Conservation (phyloP, 2,329 filamentous ascomycete genomes). For the Atkinsonella texensis region DNA sequence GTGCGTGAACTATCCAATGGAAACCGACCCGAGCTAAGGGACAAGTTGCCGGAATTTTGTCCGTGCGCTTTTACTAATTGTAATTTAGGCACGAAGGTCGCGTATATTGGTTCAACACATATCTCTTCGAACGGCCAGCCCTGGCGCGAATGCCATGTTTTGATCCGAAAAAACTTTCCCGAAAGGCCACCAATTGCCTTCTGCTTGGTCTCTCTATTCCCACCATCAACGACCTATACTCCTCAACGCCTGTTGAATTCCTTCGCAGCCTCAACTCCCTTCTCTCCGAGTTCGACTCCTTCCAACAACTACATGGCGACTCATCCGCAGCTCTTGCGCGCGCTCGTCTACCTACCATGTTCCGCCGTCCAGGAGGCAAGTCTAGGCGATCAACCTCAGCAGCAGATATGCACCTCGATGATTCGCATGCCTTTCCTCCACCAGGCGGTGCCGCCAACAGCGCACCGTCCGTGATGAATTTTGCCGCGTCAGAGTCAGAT, state of each 20-base stretch:
- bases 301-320: slow-evolving; percentile 75
- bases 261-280: slow-evolving; percentile 76
- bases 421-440: slow-evolving; percentile 16
- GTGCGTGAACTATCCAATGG: slow-evolving; percentile 37
- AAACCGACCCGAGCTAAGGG: no score
- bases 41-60: not conserved
- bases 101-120: slow-evolving; percentile 96
- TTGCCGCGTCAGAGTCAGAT: slow-evolving; percentile 49
- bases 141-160: slow-evolving; percentile 76
- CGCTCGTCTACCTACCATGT: slow-evolving; percentile 73
- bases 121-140: slow-evolving; percentile 78
- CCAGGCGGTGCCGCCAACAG: slow-evolving; percentile 18
- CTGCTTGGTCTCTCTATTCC: slow-evolving; percentile 87
- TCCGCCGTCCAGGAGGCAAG: slow-evolving; percentile 54
- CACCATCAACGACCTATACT: slow-evolving; percentile 77
- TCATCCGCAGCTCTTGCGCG: slow-evolving; percentile 65
- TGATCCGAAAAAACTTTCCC: slow-evolving; percentile 69
- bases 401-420: slow-evolving; percentile 26
- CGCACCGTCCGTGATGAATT: slow-evolving; percentile 37
- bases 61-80: not conserved
- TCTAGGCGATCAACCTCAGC: slow-evolving; percentile 41
- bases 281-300: slow-evolving; percentile 84
- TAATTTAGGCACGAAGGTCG: slow-evolving; percentile 69
- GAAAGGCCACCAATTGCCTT: slow-evolving; percentile 87
- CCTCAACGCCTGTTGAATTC: slow-evolving; percentile 69